Evolutionary conservation across 2,329 filamentous ascomycete genomes (phyloP), one percentile per base, ranked within the genome.

Genomic region (Neophaeococcomyces aloes): DNA sequence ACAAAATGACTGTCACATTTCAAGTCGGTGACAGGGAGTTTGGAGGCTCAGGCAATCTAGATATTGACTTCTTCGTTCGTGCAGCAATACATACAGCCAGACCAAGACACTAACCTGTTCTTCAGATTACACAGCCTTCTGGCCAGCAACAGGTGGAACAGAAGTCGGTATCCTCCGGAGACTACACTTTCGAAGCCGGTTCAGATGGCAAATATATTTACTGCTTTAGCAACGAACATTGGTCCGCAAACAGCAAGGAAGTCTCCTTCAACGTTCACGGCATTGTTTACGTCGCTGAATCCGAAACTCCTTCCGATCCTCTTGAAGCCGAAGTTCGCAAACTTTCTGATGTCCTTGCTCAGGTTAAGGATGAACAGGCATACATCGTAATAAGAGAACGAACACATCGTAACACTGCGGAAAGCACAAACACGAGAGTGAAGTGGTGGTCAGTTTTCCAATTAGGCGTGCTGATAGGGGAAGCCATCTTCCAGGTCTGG

Each of bases 361-460:
- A 93, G 67, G 88, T 96, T 42, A 94, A 94, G 72, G 91, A 96
- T 65, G 91, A 98, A 71, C 91, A 98, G 70, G 79, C 81, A 56
- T 98, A 98, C 71, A 96, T 98, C 59, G 80, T 98, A 50, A 70
- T 96, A 47, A 83, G 91, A 57, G 91, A 98, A 71, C 78, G 91
- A 60, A 94, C 86, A 56, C 91, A 98, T 74, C 79, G 91, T 63
- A 98, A 98, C 71, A 98, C 91, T 7, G 91, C 91, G 52, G 91
- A 98, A 72, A 95, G 88, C 75, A 98, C 91, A 59, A 98, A 98
- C 67, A 77, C 79, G 56, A 78, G 91, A 54, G 91, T 98, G 63
- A 98, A 98, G 74, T 98, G 91, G 91, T 98, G 91, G 91, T 95
- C 91, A 66, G 76, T 96, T 57, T 96, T 96, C 67, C 88, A 98